Percentiles rank a stretch among this genome's conserved stretches.
phyloP scores from a whole-genome alignment of 129 eudicot species.

The Daucus carota region DH1_v3.0 NC_030389.2:9960501-9961000 shows the following conservation, averaged over 20 bases:
- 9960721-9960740: conserved; percentile 58
- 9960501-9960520: conserved; percentile 61
- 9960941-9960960: background rate
- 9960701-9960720: conserved; percentile 60
- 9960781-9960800: conserved; percentile 71
- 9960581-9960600: conserved; percentile 40
- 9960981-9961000: conserved; percentile 25
- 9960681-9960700: conserved; percentile 33
- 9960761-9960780: conserved; percentile 46
- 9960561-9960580: conserved; percentile 69
- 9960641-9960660: conserved; percentile 54
- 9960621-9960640: conserved; percentile 62
- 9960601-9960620: conserved; percentile 73
- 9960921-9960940: background rate
- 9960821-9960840: conserved; percentile 27
- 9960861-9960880: background rate
- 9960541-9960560: conserved; percentile 76
- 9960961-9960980: conserved; percentile 2
- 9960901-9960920: background rate
- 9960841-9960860: conserved; percentile 23
- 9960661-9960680: conserved; percentile 36
- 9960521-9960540: conserved; percentile 56
- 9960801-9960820: conserved; percentile 62
- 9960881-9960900: background rate
- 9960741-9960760: conserved; percentile 46